phyloP scores from a whole-genome alignment of 139 green algal genomes.

The Nannochloris sp. region DNA sequence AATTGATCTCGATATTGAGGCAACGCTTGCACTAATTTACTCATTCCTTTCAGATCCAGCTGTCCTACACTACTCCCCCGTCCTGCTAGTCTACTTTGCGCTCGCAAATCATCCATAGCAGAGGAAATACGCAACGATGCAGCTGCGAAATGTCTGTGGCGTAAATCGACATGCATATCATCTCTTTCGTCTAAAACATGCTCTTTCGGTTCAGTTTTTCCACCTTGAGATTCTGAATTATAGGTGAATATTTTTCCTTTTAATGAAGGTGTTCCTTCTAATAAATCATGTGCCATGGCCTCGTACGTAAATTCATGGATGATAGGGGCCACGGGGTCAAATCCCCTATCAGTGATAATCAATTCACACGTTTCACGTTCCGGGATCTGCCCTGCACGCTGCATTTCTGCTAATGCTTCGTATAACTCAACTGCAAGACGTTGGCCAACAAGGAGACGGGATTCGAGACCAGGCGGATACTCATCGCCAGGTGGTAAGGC shows the following conservation, averaged over 20 bases:
- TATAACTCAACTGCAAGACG: slow-evolving; percentile 54
- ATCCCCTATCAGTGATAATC: slow-evolving; percentile 81
- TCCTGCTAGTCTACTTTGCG: slow-evolving; percentile 53
- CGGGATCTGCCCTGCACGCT: slow-evolving; percentile 32
- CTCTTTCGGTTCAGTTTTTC: slow-evolving; percentile 62
- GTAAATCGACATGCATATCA: slow-evolving; percentile 67
- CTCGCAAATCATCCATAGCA: slow-evolving; percentile 58
- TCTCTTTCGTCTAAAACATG: slow-evolving; percentile 74
- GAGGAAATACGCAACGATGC: slow-evolving; percentile 32
- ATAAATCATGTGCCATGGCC: slow-evolving; percentile 86
- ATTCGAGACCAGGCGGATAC: slow-evolving; percentile 42
- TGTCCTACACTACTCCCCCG: not conserved
- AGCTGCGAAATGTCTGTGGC: slow-evolving; percentile 87
- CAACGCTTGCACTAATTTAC: slow-evolving; percentile 63
- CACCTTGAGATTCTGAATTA: slow-evolving; percentile 34
- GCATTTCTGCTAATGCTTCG: slow-evolving; percentile 43
- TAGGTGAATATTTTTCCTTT: slow-evolving; percentile 65
- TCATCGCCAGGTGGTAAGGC: slow-evolving; percentile 45
- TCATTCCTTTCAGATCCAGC: slow-evolving; percentile 53
- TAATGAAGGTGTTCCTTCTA: slow-evolving; percentile 36
- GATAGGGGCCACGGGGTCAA: slow-evolving; percentile 82
- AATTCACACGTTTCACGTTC: slow-evolving; percentile 76
- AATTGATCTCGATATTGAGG: slow-evolving; percentile 84
- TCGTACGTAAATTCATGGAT: slow-evolving; percentile 99
- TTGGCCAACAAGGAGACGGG: slow-evolving; percentile 47